Evolutionary conservation across 345 rosid species (phyloP), one percentile per base, ranked within the genome.

Genomic region (Capsella bursapastoris): DNA sequence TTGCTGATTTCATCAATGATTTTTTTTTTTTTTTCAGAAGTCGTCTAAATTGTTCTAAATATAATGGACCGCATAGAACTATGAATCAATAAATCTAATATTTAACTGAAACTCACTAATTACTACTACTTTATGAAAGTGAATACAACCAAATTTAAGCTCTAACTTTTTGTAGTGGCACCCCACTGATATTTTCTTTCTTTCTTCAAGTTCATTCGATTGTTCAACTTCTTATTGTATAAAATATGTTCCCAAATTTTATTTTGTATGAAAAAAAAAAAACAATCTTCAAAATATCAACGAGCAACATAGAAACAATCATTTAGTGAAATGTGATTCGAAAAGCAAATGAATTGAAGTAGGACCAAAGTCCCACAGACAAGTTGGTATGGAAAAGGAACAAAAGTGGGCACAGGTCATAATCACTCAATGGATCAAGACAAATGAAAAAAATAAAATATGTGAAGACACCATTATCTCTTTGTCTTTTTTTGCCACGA

Each of bases 401-500:
- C 68, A 40, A 38, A 68, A 68, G 73, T 75, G 73, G 62, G 53
- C 73, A 48, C 31, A 59, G 2, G 13, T 59, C 25, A 57, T 66
- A 59, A 48, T 74, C 61, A 57, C 35, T 67, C 44, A 58, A 40
- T 16, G 61, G 35, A 57, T 48, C 11, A 28, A 74, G 32, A 57
- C 52, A 74, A 66, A 41, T 1, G 11, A 3, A 43, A 43, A 43
- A 13, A 38, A 11, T 0, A 38, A 50, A 12, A 56, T 13, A 56
- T 4, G 13, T 66, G 53, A 56, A 75, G 68, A 67, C 73, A 51
- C 45, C 73, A 51, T 60, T 75, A 59, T 68, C 73, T 58, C 60
- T 31, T 49, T 75, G 43, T 60, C 73, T 58, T 50, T 66, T 58
- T 50, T 66, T 38, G 41, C 66, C 66, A 27, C 52, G 9, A 58